Evolutionary conservation across 2,329 filamentous ascomycete genomes (phyloP).

Genomic region (Fusarium poae): DNA sequence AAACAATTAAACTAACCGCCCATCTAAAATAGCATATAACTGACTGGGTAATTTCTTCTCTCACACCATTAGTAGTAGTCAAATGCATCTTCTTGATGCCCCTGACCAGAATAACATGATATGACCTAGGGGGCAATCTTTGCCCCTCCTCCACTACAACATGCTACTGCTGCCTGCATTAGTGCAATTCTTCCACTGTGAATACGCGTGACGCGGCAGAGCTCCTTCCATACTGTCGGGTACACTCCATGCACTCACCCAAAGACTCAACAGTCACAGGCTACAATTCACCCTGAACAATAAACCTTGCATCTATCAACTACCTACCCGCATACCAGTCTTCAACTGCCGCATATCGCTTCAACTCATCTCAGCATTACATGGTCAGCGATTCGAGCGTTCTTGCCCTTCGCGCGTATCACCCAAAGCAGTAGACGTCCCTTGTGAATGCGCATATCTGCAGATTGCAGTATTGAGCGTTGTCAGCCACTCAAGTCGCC

Average conservation of each 20-base stretch:
- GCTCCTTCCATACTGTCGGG: conserved; percentile 36
- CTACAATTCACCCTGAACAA: neutral
- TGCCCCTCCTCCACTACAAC: conserved; percentile 28
- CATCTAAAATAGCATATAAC: neutral
- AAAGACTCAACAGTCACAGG: neutral
- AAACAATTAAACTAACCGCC: neutral
- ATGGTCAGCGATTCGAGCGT: neutral
- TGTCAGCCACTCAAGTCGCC: conserved; percentile 13
- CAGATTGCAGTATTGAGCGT: conserved; percentile 4
- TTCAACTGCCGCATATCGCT: neutral
- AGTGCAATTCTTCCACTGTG: conserved; percentile 22
- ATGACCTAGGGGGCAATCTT: neutral
- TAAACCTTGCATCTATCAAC: conserved; percentile 11
- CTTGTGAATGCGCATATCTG: conserved; percentile 1
- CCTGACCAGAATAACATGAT: neutral
- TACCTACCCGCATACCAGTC: neutral
- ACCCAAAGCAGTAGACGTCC: neutral
- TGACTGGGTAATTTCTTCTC: neutral
- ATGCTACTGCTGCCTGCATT: conserved; percentile 17
- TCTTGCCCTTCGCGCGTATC: neutral
- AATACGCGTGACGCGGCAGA: conserved; percentile 42
- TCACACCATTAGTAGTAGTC: too few species aligned
- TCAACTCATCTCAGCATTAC: neutral
- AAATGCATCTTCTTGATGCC: neutral
- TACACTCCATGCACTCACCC: conserved; percentile 3